phyloP scores from a whole-genome alignment of 768 basidiomycete species.

The Mycena metata region DNA sequence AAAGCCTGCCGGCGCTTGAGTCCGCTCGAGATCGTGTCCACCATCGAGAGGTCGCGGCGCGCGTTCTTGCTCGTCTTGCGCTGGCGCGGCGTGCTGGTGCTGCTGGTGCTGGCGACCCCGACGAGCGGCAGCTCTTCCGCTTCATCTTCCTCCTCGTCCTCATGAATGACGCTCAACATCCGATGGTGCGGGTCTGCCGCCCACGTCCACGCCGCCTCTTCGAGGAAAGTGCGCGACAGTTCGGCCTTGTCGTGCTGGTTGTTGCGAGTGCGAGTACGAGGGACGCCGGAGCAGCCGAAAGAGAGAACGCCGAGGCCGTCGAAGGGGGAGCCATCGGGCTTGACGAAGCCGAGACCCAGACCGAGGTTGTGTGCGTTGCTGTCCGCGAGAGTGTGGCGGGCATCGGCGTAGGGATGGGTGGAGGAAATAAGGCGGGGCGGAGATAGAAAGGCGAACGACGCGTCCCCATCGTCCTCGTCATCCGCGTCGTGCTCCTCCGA shows the following conservation, averaged over 20 bases:
- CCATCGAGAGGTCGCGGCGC: constrained; percentile 32
- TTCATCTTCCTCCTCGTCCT: constrained; percentile 8
- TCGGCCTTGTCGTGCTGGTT: background rate
- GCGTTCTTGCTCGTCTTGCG: background rate
- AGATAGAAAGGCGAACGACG: constrained; percentile 14
- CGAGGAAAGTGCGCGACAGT: constrained; percentile 34
- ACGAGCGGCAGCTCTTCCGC: background rate
- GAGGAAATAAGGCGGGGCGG: background rate
- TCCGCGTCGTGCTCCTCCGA: constrained; percentile 13
- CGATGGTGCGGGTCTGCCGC: constrained; percentile 29
- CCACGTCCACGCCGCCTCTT: constrained; percentile 35
- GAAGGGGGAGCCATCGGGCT: constrained; percentile 31
- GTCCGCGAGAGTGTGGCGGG: too few species aligned
- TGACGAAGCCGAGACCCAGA: constrained; percentile 34
- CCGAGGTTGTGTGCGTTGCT: too few species aligned
- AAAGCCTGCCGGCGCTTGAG: constrained; percentile 31
- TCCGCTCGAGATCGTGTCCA: constrained; percentile 31
- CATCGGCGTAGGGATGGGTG: too few species aligned
- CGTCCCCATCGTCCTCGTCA: constrained; percentile 9
- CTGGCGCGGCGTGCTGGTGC: background rate
- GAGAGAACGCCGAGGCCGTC: constrained; percentile 37
- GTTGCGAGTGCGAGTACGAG: too few species aligned
- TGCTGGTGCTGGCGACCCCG: constrained; percentile 4
- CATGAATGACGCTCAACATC: constrained; percentile 24
- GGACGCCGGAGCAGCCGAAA: constrained; percentile 19